These are phyloP conservation scores for Zea mays DNA, from an alignment of 176 grass and related monocot genomes.

Conservation along the genomic window DNA sequence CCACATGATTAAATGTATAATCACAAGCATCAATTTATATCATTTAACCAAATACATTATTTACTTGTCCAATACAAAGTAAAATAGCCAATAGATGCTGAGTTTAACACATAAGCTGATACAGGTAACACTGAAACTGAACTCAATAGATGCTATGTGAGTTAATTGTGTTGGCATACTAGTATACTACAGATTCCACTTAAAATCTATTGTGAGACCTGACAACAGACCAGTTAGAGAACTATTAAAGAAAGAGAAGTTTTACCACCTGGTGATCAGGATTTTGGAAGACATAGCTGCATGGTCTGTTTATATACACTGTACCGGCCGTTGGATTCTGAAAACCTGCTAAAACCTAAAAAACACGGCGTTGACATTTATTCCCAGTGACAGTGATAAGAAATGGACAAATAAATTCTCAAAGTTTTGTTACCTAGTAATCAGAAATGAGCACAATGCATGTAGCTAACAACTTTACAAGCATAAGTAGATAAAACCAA, in stretches of 20 bases:
- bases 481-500: neutral
- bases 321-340: constrained; percentile 57
- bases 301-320: constrained; percentile 59
- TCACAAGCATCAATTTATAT: constrained; percentile 42
- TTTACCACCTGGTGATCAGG: constrained; percentile 86
- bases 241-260: neutral
- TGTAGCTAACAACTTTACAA: constrained; percentile 4
- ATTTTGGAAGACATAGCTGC: constrained; percentile 98
- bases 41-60: constrained; percentile 48
- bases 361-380: constrained; percentile 30
- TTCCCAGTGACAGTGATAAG: neutral
- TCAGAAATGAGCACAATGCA: neutral
- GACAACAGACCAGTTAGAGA: constrained; percentile 5
- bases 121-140: constrained; percentile 38
- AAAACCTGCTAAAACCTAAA: constrained; percentile 83
- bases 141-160: neutral
- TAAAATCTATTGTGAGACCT: neutral
- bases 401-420: constrained; percentile 16
- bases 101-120: constrained; percentile 46
- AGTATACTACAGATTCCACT: neutral
- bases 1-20: neutral
- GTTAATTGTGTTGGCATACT: neutral
- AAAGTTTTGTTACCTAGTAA: neutral
- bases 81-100: constrained; percentile 47
- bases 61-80: constrained; percentile 49